Evolutionary conservation across 2,329 filamentous ascomycete species (phyloP).

Genomic region (Neoascochyta sp.): DNA sequence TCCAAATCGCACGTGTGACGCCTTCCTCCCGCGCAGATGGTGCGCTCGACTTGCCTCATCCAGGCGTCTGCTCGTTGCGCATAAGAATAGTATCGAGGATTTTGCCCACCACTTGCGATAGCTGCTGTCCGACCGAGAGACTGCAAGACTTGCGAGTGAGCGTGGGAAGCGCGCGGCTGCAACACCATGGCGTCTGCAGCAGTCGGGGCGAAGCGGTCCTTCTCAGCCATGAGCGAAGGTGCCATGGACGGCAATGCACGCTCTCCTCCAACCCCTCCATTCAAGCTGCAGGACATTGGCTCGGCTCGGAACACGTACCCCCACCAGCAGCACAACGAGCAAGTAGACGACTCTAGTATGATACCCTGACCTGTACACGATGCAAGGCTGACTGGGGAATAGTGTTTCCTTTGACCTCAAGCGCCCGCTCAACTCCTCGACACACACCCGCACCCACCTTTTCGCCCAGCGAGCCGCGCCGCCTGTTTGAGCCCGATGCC

Average conservation of each 20-base stretch:
- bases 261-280: background rate
- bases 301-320: background rate
- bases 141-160: too few relatives aligned
- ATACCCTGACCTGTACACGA: too few relatives aligned
- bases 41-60: too few relatives aligned
- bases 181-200: slow-evolving; percentile 27
- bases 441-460: slow-evolving; percentile 21
- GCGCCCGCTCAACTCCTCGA: slow-evolving; percentile 27
- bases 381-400: slow-evolving; percentile 7
- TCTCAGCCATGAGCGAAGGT: slow-evolving; percentile 23
- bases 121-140: too few relatives aligned
- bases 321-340: too few relatives aligned
- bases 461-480: slow-evolving; percentile 21
- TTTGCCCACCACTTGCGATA: too few relatives aligned
- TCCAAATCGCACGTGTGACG: too few relatives aligned
- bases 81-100: slow-evolving; percentile 5
- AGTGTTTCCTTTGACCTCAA: slow-evolving; percentile 21
- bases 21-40: too few relatives aligned
- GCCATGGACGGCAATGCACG: slow-evolving; percentile 5
- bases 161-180: too few relatives aligned
- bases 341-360: too few relatives aligned
- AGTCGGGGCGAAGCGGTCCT: slow-evolving; percentile 28
- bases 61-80: too few relatives aligned
- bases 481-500: slow-evolving; percentile 56
- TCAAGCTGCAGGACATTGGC: background rate